These are phyloP conservation scores for Nannochloris sp. DNA, from an alignment of 139 green algal species.

Conservation along the genomic window DNA sequence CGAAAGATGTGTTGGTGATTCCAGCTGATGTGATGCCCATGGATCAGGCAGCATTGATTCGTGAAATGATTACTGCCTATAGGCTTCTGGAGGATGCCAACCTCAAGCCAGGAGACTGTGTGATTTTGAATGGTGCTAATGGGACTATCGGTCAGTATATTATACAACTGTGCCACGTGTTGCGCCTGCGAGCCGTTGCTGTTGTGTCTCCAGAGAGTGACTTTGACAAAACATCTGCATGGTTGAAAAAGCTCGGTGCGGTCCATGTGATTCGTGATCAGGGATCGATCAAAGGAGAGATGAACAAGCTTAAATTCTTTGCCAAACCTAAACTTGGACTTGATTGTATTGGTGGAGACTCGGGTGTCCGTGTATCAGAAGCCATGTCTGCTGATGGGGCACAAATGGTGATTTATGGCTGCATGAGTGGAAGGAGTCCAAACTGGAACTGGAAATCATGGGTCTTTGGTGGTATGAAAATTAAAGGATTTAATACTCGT, in stretches of 20 bases:
- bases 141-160: slow-evolving; percentile 66
- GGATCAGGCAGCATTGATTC: slow-evolving; percentile 49
- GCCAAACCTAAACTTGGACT: slow-evolving; percentile 70
- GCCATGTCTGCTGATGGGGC: slow-evolving; percentile 51
- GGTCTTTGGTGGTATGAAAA: slow-evolving; percentile 50
- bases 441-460: slow-evolving; percentile 60
- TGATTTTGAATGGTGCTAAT: slow-evolving; percentile 84
- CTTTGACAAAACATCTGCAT: slow-evolving; percentile 28
- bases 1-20: slow-evolving; percentile 55
- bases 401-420: slow-evolving; percentile 69
- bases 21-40: slow-evolving; percentile 35
- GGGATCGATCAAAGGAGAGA: slow-evolving; percentile 48
- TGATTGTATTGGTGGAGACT: slow-evolving; percentile 69
- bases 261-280: slow-evolving; percentile 56
- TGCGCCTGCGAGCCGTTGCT: slow-evolving; percentile 56
- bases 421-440: slow-evolving; percentile 51
- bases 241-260: slow-evolving; percentile 59
- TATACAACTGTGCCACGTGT: slow-evolving; percentile 72
- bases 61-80: slow-evolving; percentile 76
- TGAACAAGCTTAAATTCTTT: slow-evolving; percentile 71
- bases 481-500: slow-evolving; percentile 34
- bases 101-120: slow-evolving; percentile 73
- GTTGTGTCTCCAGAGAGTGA: slow-evolving; percentile 24
- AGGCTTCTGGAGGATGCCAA: slow-evolving; percentile 67
- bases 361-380: slow-evolving; percentile 47